phyloP scores from a whole-genome alignment of 1,284 basidiomycete genomes.

The Peniophora sp. region DNA sequence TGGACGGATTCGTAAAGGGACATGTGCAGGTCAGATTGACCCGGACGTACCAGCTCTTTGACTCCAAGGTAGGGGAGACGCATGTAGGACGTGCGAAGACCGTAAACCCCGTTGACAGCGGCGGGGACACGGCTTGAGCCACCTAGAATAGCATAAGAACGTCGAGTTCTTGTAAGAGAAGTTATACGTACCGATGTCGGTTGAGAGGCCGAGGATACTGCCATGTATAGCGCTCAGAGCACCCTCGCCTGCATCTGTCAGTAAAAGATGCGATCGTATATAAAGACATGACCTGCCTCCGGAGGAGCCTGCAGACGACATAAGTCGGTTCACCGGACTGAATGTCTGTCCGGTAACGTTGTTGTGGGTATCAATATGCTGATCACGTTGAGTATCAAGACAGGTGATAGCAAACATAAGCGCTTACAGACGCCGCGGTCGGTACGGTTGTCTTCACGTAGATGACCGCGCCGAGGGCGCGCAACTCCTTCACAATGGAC shows the following conservation, averaged over 20 bases:
- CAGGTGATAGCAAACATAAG: not conserved
- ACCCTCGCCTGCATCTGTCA: not conserved
- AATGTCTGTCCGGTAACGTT: not conserved
- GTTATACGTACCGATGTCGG: not conserved
- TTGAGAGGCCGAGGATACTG: not conserved
- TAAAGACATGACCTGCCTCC: not conserved
- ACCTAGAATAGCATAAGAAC: not conserved
- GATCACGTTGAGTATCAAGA: not conserved
- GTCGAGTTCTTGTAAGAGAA: too few species aligned
- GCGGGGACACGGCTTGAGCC: not conserved
- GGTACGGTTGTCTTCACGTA: not conserved
- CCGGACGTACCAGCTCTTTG: not conserved
- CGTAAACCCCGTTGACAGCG: not conserved
- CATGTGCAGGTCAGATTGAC: not conserved
- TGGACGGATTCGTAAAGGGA: not conserved
- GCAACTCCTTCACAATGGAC: not conserved
- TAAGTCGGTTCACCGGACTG: not conserved
- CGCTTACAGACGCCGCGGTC: not conserved
- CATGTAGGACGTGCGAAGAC: not conserved
- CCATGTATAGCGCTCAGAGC: constrained; percentile 1
- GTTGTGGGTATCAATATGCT: not conserved
- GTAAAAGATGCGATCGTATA: not conserved
- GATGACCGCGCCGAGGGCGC: not conserved
- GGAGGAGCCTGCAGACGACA: constrained; percentile 1
- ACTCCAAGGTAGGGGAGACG: constrained; percentile 1